Evolutionary conservation across 106 monocot genomes (phyloP), one percentile per base, ranked within the genome.

Genomic region (Alisma plantagoaquatica): DNA sequence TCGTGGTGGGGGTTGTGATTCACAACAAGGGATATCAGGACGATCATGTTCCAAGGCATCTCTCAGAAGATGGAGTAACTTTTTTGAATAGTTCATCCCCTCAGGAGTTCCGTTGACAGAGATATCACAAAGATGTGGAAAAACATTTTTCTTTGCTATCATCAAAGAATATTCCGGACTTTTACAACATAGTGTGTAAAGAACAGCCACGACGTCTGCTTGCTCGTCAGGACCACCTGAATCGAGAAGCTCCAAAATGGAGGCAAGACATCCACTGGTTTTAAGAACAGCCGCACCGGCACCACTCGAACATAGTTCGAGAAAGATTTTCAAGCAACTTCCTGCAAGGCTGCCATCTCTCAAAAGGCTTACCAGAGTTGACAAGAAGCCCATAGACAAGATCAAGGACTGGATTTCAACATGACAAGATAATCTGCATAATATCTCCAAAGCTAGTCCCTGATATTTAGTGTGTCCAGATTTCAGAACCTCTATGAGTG

Each of bases 131-230:
- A 98, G 79, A 33, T 84, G 46, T 29, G 85, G 89, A 52, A 98
- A 74, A 3, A 90, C 60, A 23, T 85, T 89, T 60, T 98, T 85
- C 33, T 96, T 72, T 88, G 85, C 53, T 10, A 96, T 75, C n/a
- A 77, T 31, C 4, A 51, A 38, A 43, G 76, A 76, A 51, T 90
- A 59, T 1, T 78, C 72, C 14, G 41, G 20, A 65, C 71, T 70
- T 16, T 33, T 33, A 33, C 60, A 73, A 46, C 85, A 90, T 38
- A 86, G 7, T 53, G 66, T 55, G 26, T 72, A 53, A 1, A 98
- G 63, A 17, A 86, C 70, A 38, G 50, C 25, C 2, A 79, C 71
- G 1, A 81, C 75, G 69, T 76, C 43, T 29, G 75, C 76, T 59
- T 86, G 81, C 41, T 86, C 89, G 45, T 81, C 62, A 1, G 16